A percentile compares a stretch with the other conserved stretches of the same genome.
Conservation (phyloP, 768 basidiomycete genomes). For the Pisolithus microcarpus region DNA sequence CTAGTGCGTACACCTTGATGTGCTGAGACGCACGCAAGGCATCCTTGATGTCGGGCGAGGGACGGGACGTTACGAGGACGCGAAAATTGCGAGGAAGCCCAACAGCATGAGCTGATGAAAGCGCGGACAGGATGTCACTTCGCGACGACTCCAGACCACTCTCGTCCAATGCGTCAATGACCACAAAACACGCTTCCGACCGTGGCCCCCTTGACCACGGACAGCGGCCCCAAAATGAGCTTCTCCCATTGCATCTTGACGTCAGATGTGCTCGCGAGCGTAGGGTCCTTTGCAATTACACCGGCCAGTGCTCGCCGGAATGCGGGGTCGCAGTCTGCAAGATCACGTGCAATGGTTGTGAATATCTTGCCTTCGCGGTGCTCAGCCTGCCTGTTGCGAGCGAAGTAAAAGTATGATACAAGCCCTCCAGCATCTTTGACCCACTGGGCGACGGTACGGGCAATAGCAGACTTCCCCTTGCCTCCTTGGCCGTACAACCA, state of each 20-base stretch:
- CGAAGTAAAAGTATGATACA: background rate
- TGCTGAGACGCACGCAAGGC: background rate
- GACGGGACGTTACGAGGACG: conserved; percentile 7
- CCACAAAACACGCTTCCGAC: conserved; percentile 17
- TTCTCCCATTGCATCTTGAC: conserved; percentile 10
- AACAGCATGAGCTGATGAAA: background rate
- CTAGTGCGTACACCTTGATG: background rate
- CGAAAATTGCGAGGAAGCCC: conserved; percentile 4
- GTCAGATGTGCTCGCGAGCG: conserved; percentile 2
- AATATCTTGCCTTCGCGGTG: background rate
- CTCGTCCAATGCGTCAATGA: conserved; percentile 22
- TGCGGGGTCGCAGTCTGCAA: conserved; percentile 11
- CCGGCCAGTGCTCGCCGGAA: background rate
- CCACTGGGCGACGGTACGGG: background rate
- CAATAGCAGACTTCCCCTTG: background rate
- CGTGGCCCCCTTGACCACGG: background rate
- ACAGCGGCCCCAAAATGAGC: conserved; percentile 10
- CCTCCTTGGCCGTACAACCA: conserved; percentile 3
- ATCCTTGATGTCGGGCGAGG: background rate
- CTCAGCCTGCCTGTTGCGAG: background rate
- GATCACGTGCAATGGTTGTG: conserved; percentile 7
- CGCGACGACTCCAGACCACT: conserved; percentile 3
- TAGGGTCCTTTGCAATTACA: background rate
- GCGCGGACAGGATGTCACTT: conserved; percentile 7
- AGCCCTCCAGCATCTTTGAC: background rate